phyloP scores from a whole-genome alignment of 225 moss, liverwort and hornwort species.

The Bryum argenteum region DNA sequence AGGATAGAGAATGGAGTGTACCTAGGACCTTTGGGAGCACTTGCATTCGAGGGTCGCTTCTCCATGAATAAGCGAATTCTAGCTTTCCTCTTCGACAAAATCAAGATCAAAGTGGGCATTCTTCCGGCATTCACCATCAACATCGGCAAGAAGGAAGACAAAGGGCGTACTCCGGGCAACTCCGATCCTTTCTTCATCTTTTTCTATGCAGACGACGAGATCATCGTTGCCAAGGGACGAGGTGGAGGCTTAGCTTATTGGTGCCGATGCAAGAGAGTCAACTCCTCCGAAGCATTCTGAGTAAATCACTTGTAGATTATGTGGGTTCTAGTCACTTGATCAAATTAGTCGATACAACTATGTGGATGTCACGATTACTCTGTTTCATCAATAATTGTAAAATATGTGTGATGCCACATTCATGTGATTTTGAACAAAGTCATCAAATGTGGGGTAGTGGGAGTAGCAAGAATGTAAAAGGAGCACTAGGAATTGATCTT shows the following conservation, averaged over 20 bases:
- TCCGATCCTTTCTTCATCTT: slow-evolving; percentile 76
- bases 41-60: slow-evolving; percentile 62
- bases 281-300: neutral
- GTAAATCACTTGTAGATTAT: too few relatives aligned
- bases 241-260: slow-evolving; percentile 78
- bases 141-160: slow-evolving; percentile 58
- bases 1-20: slow-evolving; percentile 80
- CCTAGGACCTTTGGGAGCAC: slow-evolving; percentile 67
- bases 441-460: too few relatives aligned
- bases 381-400: too few relatives aligned
- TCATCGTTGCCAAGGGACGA: slow-evolving; percentile 71
- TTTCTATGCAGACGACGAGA: slow-evolving; percentile 87
- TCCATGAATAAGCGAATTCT: slow-evolving; percentile 65
- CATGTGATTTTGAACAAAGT: too few relatives aligned
- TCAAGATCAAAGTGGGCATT: slow-evolving; percentile 75
- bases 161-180: slow-evolving; percentile 46
- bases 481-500: too few relatives aligned
- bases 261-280: slow-evolving; percentile 72
- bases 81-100: slow-evolving; percentile 60
- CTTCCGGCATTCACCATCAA: slow-evolving; percentile 67
- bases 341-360: too few relatives aligned
- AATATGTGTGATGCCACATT: too few relatives aligned
- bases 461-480: too few relatives aligned
- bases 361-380: too few relatives aligned
- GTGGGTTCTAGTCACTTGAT: too few relatives aligned